A percentile compares a stretch with the other conserved stretches of the same genome.
These are phyloP conservation scores for Lachnellula hyalina DNA, from an alignment of 2,329 filamentous ascomycete species.

Conservation along the genomic window DNA sequence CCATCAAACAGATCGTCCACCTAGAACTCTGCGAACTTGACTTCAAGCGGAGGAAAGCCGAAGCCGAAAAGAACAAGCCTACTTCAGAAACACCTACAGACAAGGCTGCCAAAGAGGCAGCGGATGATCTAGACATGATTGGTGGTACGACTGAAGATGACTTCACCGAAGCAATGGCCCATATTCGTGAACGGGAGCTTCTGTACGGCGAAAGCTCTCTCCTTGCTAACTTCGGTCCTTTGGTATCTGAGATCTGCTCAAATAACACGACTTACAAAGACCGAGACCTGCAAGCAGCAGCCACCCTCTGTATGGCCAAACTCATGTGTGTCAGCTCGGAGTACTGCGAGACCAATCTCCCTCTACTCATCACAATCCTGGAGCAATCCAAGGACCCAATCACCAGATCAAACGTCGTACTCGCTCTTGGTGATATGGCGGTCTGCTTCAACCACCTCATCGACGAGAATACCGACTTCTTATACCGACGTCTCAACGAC, in stretches of 20 bases:
- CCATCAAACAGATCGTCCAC: constrained; percentile 98
- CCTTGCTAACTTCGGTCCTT: constrained; percentile 81
- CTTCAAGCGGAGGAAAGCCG: constrained; percentile 93
- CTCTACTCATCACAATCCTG: constrained; percentile 94
- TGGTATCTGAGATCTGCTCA: constrained; percentile 89
- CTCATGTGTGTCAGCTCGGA: constrained; percentile 97
- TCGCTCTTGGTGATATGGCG: constrained; percentile 96
- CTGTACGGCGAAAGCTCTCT: constrained; percentile 79
- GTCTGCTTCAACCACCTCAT: constrained; percentile 99
- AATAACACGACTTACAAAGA: constrained; percentile 92
- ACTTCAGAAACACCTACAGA: constrained; percentile 39
- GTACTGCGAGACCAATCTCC: constrained; percentile 90
- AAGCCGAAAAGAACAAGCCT: constrained; percentile 67
- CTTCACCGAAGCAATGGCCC: constrained; percentile 80
- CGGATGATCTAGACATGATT: constrained; percentile 91
- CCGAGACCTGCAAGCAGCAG: constrained; percentile 83
- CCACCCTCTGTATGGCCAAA: constrained; percentile 91
- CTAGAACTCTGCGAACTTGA: constrained; percentile 95
- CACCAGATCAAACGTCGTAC: constrained; percentile 91
- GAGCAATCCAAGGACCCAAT: constrained; percentile 89
- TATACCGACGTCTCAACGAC: constrained; percentile 91
- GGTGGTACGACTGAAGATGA: constrained; percentile 94
- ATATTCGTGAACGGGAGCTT: constrained; percentile 79
- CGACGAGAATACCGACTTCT: constrained; percentile 97
- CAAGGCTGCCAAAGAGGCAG: constrained; percentile 58